Evolutionary conservation across 306 rosid genomes (phyloP), one percentile per base, ranked within the genome.

Genomic region (Neltuma alba): DNA sequence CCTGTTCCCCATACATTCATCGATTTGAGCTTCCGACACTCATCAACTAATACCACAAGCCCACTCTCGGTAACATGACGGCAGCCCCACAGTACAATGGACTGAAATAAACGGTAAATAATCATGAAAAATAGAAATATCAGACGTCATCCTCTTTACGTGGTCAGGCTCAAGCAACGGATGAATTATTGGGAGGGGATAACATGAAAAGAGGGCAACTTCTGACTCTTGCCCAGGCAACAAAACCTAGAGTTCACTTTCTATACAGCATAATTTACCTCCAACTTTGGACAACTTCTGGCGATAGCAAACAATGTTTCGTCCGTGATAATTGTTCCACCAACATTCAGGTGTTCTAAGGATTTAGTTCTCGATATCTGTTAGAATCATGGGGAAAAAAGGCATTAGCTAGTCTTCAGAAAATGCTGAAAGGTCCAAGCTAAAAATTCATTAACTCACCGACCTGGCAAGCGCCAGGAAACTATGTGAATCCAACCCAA

Each of bases 311-410:
- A 82, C 21, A 95, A 84, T 31, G 98, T 90, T 76, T 91, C 88
- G 79, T 95, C 98, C 9, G 97, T 95, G 83, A 95, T 92, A 76
- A 92, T 89, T 42, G 97, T 95, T 16, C 98, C 98, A 14, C 99
- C 98, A 45, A 95, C 87, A 80, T 95, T 91, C 82, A 95, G 85
- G 89, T 89, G 89, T 75, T 85, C 83, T 87, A 95, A 77, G 79
- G 89, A 93, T 75, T 79, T 83, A 31, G 99, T 83, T 81, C 89
- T 87, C 40, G 98, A 86, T 72, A 95, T 87, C 99, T 95, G 90
- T 79, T 74, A 16, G 21, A 40, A 69, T 52, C 72, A 81, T 73
- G 48, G 20, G 61, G 45, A 58, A 18, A 69, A 6, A 78, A 76
- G 23, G 44, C 70, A 70, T 44, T 11, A 25, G 30, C 11, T 9